These are phyloP conservation scores for Aspergillus ochraceus DNA, from an alignment of 2,329 filamentous ascomycete species.

Conservation along the genomic window DNA sequence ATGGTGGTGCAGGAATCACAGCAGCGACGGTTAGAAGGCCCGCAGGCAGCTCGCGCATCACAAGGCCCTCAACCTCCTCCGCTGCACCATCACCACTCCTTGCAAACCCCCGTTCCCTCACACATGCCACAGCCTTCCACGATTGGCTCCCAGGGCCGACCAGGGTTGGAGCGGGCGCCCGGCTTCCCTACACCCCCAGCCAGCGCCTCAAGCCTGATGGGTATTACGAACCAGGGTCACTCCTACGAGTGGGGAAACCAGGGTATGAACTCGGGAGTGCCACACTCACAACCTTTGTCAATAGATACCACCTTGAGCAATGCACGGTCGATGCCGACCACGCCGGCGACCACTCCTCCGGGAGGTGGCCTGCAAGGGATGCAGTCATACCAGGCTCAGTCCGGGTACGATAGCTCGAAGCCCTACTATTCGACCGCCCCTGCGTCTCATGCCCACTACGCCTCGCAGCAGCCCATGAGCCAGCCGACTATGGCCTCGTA, in stretches of 20 bases:
- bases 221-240: constrained; percentile 70
- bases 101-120: constrained; percentile 60
- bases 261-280: constrained; percentile 61
- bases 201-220: constrained; percentile 82
- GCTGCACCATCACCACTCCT: constrained; percentile 63
- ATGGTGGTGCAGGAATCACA: constrained; percentile 83
- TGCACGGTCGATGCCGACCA: constrained; percentile 81
- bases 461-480: constrained; percentile 59
- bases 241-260: constrained; percentile 77
- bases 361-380: constrained; percentile 74
- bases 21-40: constrained; percentile 68
- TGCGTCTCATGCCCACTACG: constrained; percentile 67
- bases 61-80: constrained; percentile 65
- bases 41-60: constrained; percentile 54
- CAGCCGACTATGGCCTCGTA: constrained; percentile 71
- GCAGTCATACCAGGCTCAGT: constrained; percentile 69
- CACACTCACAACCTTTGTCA: constrained; percentile 69
- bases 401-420: constrained; percentile 76
- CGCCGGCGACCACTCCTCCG: constrained; percentile 87
- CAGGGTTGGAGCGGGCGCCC: constrained; percentile 78
- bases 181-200: constrained; percentile 93
- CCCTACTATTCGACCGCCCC: constrained; percentile 75
- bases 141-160: constrained; percentile 65
- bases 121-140: constrained; percentile 66
- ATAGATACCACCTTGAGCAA: constrained; percentile 79